Evolutionary conservation across 2,329 filamentous ascomycete species (phyloP), one percentile per base, ranked within the genome.

Genomic region (Ophiostoma ips): DNA sequence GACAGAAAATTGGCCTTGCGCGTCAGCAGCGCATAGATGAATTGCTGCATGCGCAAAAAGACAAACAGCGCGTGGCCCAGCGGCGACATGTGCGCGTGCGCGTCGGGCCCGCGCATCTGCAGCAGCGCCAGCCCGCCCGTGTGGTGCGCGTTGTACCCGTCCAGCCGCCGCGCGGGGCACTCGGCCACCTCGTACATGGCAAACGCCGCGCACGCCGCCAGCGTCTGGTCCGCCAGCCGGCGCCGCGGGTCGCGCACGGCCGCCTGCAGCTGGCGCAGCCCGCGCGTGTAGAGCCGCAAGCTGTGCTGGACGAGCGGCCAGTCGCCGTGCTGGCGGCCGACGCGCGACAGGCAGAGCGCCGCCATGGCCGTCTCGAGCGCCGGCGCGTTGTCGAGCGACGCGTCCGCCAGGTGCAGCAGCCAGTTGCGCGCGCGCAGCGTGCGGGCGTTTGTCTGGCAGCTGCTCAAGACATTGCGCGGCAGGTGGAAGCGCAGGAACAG

Each of bases 181-280:
- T 58, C 57, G 46, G 50, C 49, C 18, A 59, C 37, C 52, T 60
- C 58, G 51, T 58, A 60, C 48, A 56, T 35, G 24, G 56, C 45
- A 28, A 58, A 50, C 1, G 55, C 55, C 50, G 56, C 19, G 38
- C 52, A 54, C 13, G 57, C 56, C 2, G 57, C 57, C 21, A 59
- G 47, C 8, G 48, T 59, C 46, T 58, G 50, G 46, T 57, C 55
- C 4, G 35, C 9, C 16, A 37, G 28, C 21, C 44, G 51, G 8
- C 30, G 37, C 24, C 12, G 6, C 12, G 51, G 53, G 35, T 54
- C 38, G 28, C 35, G 28, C n/a, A 57, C 48, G 31, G 54, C 55
- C 8, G 44, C 35, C 5, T 55, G 52, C 28, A 57, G 53, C n/a
- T 51, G 38, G 13, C 37, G 44, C 8, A 57, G 48, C 15, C 54